Conservation (phyloP, 306 rosid species). For the Cicer cuneatum region DNA sequence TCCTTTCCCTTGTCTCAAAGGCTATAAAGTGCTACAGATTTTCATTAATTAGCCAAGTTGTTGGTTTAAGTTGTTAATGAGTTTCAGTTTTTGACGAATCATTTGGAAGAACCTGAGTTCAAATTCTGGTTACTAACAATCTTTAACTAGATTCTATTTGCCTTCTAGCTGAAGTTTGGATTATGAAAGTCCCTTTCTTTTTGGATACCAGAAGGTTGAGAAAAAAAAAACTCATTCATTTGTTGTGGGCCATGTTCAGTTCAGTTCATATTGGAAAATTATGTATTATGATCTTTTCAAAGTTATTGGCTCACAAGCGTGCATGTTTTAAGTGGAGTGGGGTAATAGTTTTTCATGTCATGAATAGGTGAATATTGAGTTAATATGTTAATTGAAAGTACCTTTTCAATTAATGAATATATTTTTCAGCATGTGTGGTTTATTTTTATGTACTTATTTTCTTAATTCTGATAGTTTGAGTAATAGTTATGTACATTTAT, state of each 20-base stretch:
- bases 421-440: too few relatives aligned
- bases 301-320: constrained; percentile 28
- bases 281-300: constrained; percentile 9
- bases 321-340: constrained; percentile 34
- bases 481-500: neutral
- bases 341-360: neutral
- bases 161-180: too few relatives aligned
- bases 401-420: too few relatives aligned
- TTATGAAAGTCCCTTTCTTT: too few relatives aligned
- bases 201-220: too few relatives aligned
- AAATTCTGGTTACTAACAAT: too few relatives aligned
- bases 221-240: neutral
- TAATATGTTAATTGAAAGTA: too few relatives aligned
- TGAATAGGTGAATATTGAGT: neutral
- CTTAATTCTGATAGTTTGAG: neutral
- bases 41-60: neutral
- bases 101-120: too few relatives aligned
- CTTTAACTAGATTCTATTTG: too few relatives aligned
- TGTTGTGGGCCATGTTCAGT: constrained; percentile 36
- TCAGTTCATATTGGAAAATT: constrained; percentile 33
- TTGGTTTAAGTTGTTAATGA: too few relatives aligned
- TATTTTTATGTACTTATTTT: neutral
- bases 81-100: too few relatives aligned
- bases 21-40: constrained; percentile 53
- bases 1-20: constrained; percentile 45